Conservation (phyloP, 2,329 filamentous ascomycete species). For the Leptographium flavum region DNA sequence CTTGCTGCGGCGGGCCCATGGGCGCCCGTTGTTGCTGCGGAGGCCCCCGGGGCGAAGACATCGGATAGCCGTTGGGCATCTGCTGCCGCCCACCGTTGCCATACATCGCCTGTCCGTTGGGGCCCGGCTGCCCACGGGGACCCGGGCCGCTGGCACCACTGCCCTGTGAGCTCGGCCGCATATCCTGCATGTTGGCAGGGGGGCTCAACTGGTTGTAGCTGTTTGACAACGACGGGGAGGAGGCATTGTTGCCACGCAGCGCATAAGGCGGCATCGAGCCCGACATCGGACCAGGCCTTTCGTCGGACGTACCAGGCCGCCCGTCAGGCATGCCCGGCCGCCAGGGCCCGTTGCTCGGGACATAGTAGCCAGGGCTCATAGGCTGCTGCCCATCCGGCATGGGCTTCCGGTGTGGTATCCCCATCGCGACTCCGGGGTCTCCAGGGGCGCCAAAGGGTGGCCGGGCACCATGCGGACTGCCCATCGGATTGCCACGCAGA, state of each 20-base stretch:
- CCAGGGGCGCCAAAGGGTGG: no score
- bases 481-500: no score
- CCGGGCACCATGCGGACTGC: no score
- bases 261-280: conserved; percentile 35
- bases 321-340: conserved; percentile 30
- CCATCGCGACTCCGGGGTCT: no score
- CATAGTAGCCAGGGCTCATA: no score
- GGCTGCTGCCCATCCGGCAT: no score
- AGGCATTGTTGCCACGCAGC: conserved; percentile 24
- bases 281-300: conserved; percentile 26
- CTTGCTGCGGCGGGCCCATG: conserved; percentile 7
- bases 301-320: conserved; percentile 32
- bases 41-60: conserved; percentile 9
- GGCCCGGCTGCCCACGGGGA: conserved; percentile 13
- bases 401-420: no score
- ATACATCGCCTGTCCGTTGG: conserved; percentile 21
- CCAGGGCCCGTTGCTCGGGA: no score
- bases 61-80: conserved; percentile 10
- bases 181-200: conserved; percentile 24
- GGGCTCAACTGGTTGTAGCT: conserved; percentile 25
- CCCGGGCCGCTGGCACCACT: no score
- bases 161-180: conserved; percentile 44
- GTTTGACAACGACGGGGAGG: conserved; percentile 28
- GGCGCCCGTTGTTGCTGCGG: conserved; percentile 11
- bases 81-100: conserved; percentile 2